Evolutionary conservation across 2,329 filamentous ascomycete genomes (phyloP).

Genomic region (Pseudogymnoascus sp.): DNA sequence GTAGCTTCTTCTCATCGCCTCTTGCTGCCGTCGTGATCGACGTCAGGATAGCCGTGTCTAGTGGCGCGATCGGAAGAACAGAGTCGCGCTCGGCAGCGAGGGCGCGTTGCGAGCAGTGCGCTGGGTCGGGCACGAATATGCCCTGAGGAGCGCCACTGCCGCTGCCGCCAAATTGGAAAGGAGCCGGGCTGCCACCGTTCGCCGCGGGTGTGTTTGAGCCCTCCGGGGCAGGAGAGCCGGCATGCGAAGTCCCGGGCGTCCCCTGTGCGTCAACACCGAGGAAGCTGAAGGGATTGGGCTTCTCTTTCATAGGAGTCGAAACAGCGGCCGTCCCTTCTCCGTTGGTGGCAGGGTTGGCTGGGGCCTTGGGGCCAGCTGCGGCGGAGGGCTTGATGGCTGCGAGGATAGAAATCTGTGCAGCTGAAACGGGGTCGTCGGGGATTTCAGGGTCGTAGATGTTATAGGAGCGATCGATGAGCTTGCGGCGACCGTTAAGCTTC

Average conservation of each 20-base stretch:
- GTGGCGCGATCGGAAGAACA: conserved; percentile 71
- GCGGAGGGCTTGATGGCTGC: conserved; percentile 54
- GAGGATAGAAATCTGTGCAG: conserved; percentile 67
- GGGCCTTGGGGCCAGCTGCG: conserved; percentile 37
- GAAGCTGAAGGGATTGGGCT: conserved; percentile 60
- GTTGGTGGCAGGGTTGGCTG: conserved; percentile 22
- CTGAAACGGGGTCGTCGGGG: conserved; percentile 82
- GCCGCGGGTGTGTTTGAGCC: conserved; percentile 59
- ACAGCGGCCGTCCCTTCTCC: conserved; percentile 38
- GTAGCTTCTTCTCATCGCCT: conserved; percentile 85
- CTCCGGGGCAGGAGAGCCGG: conserved; percentile 81
- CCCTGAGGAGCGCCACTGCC: conserved; percentile 33
- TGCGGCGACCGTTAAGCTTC: conserved; percentile 74
- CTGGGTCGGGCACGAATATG: conserved; percentile 35
- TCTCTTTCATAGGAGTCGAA: conserved; percentile 56
- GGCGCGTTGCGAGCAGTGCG: conserved; percentile 33
- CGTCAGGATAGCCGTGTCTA: conserved; percentile 84
- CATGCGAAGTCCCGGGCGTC: conserved; percentile 71
- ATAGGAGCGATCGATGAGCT: conserved; percentile 77
- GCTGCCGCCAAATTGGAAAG: conserved; percentile 16
- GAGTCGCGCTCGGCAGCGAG: conserved; percentile 67
- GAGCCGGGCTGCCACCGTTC: conserved; percentile 26
- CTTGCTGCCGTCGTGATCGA: conserved; percentile 82
- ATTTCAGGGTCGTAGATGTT: conserved; percentile 85
- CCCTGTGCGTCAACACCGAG: conserved; percentile 58